phyloP scores from a whole-genome alignment of 1,284 basidiomycete species.

The Microbotryomycetes sp. region DNA sequence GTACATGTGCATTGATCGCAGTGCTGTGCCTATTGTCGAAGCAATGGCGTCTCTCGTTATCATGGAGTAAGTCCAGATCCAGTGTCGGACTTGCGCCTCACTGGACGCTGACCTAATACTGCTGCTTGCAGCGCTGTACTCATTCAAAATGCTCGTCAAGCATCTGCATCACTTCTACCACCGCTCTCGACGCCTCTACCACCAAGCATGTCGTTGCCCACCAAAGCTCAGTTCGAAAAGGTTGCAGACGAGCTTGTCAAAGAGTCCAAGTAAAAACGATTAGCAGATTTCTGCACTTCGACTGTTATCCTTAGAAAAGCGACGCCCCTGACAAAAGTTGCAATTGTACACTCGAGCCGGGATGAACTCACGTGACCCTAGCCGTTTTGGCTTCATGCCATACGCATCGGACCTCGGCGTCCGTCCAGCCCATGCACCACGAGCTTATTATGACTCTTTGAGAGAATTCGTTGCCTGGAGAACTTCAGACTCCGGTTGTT shows the following conservation, averaged over 20 bases:
- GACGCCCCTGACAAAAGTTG: too few relatives aligned
- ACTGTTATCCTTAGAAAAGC: too few relatives aligned
- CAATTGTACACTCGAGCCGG: too few relatives aligned
- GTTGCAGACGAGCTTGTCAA: conserved; percentile 20
- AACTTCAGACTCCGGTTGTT: too few relatives aligned
- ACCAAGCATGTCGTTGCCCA: conserved; percentile 54
- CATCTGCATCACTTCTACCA: conserved; percentile 61
- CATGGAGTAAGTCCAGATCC: conserved; percentile 60
- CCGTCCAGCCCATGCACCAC: not conserved
- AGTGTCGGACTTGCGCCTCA: conserved; percentile 4
- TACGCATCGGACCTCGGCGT: not conserved
- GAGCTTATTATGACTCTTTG: conserved; percentile 16
- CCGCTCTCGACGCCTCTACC: conserved; percentile 69
- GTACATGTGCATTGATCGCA: too few relatives aligned
- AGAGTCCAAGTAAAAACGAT: not conserved
- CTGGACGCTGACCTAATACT: not conserved
- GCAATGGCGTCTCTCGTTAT: conserved; percentile 93
- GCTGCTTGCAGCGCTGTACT: conserved; percentile 54
- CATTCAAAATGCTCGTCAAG: conserved; percentile 72
- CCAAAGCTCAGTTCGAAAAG: conserved; percentile 14
- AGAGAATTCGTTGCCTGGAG: conserved; percentile 4
- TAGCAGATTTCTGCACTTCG: too few relatives aligned
- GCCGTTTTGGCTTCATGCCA: not conserved
- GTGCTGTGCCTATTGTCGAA: conserved; percentile 96
- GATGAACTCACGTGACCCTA: not conserved